Percentiles rank a stretch among this genome's conserved stretches.
phyloP scores from a whole-genome alignment of 345 rosid species.

The Hibiscus tridactylites region DNA sequence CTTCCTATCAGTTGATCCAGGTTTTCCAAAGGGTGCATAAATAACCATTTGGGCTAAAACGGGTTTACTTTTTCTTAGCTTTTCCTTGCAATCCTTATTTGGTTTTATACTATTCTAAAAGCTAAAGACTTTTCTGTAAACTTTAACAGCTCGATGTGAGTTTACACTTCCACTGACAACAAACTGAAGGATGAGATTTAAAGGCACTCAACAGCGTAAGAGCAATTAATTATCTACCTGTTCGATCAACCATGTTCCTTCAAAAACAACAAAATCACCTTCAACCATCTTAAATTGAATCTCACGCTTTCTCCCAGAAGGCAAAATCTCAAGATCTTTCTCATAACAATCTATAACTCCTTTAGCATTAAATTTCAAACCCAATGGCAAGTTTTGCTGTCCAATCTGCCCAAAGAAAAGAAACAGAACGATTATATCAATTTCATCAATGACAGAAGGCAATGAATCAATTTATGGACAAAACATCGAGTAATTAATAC shows the following conservation, averaged over 20 bases:
- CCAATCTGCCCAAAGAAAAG: slow-evolving; percentile 21
- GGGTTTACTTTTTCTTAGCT: not conserved
- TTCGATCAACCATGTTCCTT: slow-evolving; percentile 31
- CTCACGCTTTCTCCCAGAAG: slow-evolving; percentile 53
- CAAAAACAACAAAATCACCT: not conserved
- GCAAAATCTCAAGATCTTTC: slow-evolving; percentile 59
- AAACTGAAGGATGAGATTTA: not conserved
- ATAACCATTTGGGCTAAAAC: not conserved
- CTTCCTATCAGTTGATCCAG: not conserved
- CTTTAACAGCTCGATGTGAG: not conserved
- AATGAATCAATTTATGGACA: not conserved
- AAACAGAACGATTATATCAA: not conserved
- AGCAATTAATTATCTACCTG: slow-evolving; percentile 40
- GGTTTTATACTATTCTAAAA: not conserved
- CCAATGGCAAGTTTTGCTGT: not conserved
- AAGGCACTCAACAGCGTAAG: not conserved
- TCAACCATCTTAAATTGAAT: slow-evolving; percentile 33
- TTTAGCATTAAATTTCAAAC: slow-evolving; percentile 57
- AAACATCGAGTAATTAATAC: not conserved
- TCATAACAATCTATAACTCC: slow-evolving; percentile 86
- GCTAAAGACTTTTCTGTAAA: not conserved
- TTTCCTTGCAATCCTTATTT: not conserved
- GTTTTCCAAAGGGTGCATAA: not conserved
- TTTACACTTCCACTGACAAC: not conserved
- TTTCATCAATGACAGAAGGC: not conserved